A percentile compares a stretch with the other conserved stretches of the same genome.
phyloP scores from a whole-genome alignment of 306 rosid species.

The Oemleria cerasiformis region DNA sequence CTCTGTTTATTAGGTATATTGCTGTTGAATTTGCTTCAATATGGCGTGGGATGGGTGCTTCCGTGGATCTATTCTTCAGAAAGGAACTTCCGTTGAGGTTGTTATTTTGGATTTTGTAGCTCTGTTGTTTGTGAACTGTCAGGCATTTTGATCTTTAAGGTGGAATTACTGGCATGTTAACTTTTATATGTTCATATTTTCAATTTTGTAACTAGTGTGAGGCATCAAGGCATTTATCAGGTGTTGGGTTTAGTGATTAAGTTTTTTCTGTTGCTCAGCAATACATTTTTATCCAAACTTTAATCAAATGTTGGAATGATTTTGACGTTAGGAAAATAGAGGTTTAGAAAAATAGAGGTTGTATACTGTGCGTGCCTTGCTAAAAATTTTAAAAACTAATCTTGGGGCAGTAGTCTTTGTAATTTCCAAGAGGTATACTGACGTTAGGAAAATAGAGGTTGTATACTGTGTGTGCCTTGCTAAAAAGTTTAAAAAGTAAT shows the following conservation, averaged over 20 bases:
- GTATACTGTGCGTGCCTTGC: neutral
- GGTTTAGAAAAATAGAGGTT: neutral
- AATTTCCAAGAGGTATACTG: no score
- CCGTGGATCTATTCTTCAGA: conserved; percentile 75
- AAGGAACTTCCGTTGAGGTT: conserved; percentile 94
- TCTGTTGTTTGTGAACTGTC: conserved; percentile 3
- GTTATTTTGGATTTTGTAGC: conserved; percentile 14
- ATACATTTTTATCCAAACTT: neutral
- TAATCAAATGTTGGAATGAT: neutral
- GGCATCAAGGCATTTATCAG: neutral
- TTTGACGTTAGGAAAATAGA: neutral
- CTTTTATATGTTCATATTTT: neutral
- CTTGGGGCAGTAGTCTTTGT: neutral
- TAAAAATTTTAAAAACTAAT: neutral
- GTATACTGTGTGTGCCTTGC: neutral
- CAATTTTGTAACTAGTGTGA: neutral
- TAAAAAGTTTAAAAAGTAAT: neutral
- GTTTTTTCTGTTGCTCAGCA: neutral
- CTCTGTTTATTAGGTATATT: conserved; percentile 59
- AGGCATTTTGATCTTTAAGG: conserved; percentile 13
- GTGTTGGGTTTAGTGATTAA: neutral
- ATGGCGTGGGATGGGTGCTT: conserved; percentile 93
- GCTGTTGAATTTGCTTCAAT: conserved; percentile 95
- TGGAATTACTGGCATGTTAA: neutral
- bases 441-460: neutral